Conservation (phyloP, 1,284 basidiomycete species). For the Acaromyces ingoldii region DNA sequence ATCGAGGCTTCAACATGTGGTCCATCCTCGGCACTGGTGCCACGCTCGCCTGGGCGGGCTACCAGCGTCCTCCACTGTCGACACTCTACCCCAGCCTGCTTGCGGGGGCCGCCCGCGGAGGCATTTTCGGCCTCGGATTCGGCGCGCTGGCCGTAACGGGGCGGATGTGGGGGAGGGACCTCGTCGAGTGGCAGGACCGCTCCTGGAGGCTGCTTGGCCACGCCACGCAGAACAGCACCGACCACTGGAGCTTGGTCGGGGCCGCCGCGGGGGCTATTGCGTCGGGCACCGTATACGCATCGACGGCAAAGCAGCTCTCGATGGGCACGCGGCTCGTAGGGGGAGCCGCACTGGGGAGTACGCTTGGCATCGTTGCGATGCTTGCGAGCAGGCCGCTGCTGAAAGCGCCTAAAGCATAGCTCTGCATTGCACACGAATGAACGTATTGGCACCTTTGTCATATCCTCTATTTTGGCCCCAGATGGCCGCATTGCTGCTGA, state of each 20-base stretch:
- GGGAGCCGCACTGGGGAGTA: neutral
- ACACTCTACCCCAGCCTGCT: neutral
- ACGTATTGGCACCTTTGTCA: no score
- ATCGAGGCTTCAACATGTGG: slow-evolving; percentile 4
- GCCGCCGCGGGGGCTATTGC: neutral
- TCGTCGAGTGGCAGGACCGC: slow-evolving; percentile 4
- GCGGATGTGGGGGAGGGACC: neutral
- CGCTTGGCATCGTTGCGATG: neutral
- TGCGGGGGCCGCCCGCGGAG: neutral
- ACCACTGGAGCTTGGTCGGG: slow-evolving; percentile 3
- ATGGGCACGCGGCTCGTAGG: neutral
- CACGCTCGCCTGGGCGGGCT: neutral
- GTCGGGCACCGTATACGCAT: neutral
- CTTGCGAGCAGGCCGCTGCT: neutral
- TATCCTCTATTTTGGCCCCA: no score
- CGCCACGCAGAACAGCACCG: neutral
- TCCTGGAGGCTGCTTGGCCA: neutral
- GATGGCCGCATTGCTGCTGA: no score
- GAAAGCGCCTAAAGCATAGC: no score
- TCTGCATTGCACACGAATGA: no score
- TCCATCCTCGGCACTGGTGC: neutral
- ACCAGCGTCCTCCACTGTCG: neutral
- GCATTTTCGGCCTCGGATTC: neutral
- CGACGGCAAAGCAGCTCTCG: neutral
- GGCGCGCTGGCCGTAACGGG: neutral